Base-by-base conservation (phyloP, 148 eudicot genomes). In the Rheum nobile region DNA sequence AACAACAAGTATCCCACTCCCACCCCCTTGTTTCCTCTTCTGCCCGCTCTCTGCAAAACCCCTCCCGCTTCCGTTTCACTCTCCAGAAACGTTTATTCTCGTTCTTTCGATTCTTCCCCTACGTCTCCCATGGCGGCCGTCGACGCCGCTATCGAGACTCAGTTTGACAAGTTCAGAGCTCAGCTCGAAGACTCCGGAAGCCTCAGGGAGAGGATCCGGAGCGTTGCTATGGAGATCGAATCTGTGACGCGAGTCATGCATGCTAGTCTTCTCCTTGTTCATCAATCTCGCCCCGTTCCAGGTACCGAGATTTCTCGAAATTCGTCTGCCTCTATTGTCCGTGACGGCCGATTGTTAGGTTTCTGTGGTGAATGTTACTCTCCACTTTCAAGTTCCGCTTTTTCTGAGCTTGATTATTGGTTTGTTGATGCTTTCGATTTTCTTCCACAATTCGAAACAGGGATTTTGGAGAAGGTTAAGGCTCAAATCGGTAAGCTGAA, bases 381-480 rank as follows among this genome's bases (percentile, higher is more conserved):
- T 72, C 32, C n/a, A 14, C 4, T 46, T 13, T 43, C 1, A 24
- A 3, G 47, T 4, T 44, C 6, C 41, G 13, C 9, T 10, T 19
- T n/a, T 8, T 52, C 57, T 54, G 29, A 8, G 61, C 61, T 57
- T 28, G 34, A 57, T 57, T 57, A 73, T 31, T 52, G 19, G 61
- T 19, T 54, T 52, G 14, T 48, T 52, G 32, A 31, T 37, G 14
- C 67, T 12, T 46, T 52, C 19, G 32, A 19, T 24, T 28, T 43
- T 47, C 28, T 14, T 72, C 26, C 19, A 16, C 26, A 61, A 42
- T 43, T 14, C 17, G 21, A 6, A 69, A 59, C 32, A 95, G 99
- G 88, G 88, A 91, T 92, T 77, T 75, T 95, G 71, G 94, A 89
- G 84, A 92, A 88, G 86, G 90, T 91, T 17, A 86, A 85, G 80